These are phyloP conservation scores for Phytopythium ostracodes DNA, from an alignment of 352 stramenopile genomes.

Conservation along the genomic window DNA sequence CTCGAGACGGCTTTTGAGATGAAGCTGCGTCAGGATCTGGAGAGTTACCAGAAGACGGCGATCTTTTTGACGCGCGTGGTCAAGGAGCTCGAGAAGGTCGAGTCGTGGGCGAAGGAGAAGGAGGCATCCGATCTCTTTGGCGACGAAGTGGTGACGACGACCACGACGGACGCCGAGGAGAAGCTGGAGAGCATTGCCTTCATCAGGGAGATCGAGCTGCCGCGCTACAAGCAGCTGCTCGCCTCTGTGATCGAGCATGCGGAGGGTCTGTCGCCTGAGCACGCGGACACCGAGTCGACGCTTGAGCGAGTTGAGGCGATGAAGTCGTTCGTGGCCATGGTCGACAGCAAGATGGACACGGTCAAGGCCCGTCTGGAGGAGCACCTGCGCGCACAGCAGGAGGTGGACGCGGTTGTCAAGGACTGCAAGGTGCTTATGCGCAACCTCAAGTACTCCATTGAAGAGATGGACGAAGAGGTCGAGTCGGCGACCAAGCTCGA, in stretches of 20 bases:
- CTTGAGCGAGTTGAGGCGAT: conserved; percentile 71
- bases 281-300: conserved; percentile 60
- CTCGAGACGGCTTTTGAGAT: conserved; percentile 70
- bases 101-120: conserved; percentile 79
- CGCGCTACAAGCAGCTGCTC: conserved; percentile 79
- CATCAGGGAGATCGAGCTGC: conserved; percentile 76
- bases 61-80: conserved; percentile 79
- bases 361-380: conserved; percentile 56
- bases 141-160: conserved; percentile 45
- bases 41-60: conserved; percentile 83
- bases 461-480: conserved; percentile 87
- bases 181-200: conserved; percentile 83
- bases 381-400: conserved; percentile 50
- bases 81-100: conserved; percentile 84
- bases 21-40: conserved; percentile 65
- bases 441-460: conserved; percentile 87
- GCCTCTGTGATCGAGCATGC: conserved; percentile 60
- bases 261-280: conserved; percentile 62
- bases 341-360: conserved; percentile 67
- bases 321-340: conserved; percentile 68
- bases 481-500: conserved; percentile 70
- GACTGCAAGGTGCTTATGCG: conserved; percentile 83
- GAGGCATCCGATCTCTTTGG: conserved; percentile 66
- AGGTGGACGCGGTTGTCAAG: conserved; percentile 82
- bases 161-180: conserved; percentile 69